Conservation (phyloP, 2,329 filamentous ascomycete genomes). For the Aspergillus alliaceus region DNA sequence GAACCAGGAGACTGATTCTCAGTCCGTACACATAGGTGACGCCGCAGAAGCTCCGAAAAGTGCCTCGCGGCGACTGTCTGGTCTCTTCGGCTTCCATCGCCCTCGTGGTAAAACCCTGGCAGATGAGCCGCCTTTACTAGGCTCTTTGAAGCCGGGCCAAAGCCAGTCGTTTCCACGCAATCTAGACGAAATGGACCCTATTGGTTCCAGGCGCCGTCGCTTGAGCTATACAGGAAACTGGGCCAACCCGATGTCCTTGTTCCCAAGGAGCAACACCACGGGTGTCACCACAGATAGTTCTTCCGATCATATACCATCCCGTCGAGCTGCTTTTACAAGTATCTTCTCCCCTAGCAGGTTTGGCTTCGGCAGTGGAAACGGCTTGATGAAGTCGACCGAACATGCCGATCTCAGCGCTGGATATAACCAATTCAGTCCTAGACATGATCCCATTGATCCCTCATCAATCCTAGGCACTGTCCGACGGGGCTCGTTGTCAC, state of each 20-base stretch:
- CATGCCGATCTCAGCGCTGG: conserved; percentile 35
- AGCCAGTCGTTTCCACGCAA: conserved; percentile 65
- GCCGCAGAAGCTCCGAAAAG: conserved; percentile 40
- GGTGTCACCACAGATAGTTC: conserved; percentile 43
- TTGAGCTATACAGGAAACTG: conserved; percentile 59
- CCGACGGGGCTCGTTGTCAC: conserved; percentile 45
- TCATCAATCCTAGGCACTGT: conserved; percentile 44
- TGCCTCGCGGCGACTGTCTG: conserved; percentile 56
- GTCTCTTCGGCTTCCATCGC: conserved; percentile 58
- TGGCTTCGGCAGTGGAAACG: conserved; percentile 33
- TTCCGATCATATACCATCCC: conserved; percentile 40
- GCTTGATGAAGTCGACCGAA: conserved; percentile 31
- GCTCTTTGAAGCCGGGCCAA: conserved; percentile 59
- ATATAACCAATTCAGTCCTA: conserved; percentile 49
- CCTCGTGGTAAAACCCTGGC: conserved; percentile 62
- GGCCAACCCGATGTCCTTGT: conserved; percentile 51
- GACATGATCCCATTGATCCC: conserved; percentile 49
- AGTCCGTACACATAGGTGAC: conserved; percentile 32
- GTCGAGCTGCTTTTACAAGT: conserved; percentile 42
- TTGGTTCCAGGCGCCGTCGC: conserved; percentile 52
- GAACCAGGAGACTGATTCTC: conserved; percentile 37
- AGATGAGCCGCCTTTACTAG: conserved; percentile 58
- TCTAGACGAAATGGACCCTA: conserved; percentile 52
- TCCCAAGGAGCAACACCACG: conserved; percentile 47
- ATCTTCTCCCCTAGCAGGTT: conserved; percentile 45